Conservation (phyloP, 139 green algal species). For the Picochlorum sp. region DNA sequence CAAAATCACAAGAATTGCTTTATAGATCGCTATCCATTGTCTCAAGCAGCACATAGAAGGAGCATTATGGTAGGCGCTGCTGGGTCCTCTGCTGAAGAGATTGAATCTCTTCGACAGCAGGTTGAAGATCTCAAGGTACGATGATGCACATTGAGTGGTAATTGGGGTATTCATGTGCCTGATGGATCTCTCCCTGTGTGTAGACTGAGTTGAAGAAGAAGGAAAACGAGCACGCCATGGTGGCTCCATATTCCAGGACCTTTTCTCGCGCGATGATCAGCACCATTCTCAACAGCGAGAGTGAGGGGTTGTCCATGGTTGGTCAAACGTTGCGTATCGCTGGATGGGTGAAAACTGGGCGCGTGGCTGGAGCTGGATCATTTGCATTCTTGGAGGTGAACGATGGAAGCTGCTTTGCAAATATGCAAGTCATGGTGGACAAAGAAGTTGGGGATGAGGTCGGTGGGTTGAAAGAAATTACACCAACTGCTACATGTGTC, state of each 20-base stretch:
- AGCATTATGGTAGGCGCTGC: background rate
- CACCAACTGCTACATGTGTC: slow-evolving; percentile 77
- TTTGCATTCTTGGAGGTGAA: slow-evolving; percentile 98
- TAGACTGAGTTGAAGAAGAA: slow-evolving; percentile 34
- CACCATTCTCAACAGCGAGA: slow-evolving; percentile 48
- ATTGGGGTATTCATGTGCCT: background rate
- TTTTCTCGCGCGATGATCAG: slow-evolving; percentile 45
- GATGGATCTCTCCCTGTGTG: background rate
- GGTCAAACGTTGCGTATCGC: slow-evolving; percentile 71
- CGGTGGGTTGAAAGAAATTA: slow-evolving; percentile 54
- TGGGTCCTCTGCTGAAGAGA: slow-evolving; percentile 19
- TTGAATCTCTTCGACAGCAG: slow-evolving; percentile 35
- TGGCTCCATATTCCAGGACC: slow-evolving; percentile 43
- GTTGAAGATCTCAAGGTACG: slow-evolving; percentile 41
- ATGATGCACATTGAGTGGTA: background rate
- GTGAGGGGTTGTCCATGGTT: slow-evolving; percentile 58
- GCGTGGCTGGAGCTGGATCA: slow-evolving; percentile 79
- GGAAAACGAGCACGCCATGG: slow-evolving; percentile 20
- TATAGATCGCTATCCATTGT: no score
- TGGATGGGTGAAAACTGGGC: slow-evolving; percentile 97
- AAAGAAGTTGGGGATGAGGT: slow-evolving; percentile 66
- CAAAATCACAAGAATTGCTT: no score
- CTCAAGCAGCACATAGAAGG: no score
- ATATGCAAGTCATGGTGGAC: slow-evolving; percentile 82
- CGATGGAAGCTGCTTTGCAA: slow-evolving; percentile 83